These are phyloP conservation scores for Cyberlindnera bimundalis DNA, from an alignment of 805 yeast genomes.

Conservation along the genomic window DNA sequence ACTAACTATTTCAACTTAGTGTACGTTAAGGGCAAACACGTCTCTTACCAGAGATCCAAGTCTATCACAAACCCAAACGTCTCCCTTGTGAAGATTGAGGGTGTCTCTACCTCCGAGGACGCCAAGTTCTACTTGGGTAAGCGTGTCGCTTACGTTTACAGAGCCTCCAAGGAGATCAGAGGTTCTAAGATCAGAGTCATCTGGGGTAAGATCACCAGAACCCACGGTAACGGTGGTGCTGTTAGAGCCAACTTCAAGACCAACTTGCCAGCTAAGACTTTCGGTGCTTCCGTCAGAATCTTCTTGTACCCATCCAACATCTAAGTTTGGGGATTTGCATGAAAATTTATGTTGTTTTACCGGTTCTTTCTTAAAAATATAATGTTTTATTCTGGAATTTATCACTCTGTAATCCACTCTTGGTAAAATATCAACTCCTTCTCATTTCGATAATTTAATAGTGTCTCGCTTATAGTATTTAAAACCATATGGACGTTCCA, in stretches of 20 bases:
- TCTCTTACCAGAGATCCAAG: constrained; percentile 99
- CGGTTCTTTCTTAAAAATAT: constrained; percentile 19
- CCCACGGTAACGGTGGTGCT: constrained; percentile 98
- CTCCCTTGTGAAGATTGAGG: constrained; percentile 95
- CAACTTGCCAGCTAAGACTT: constrained; percentile 99
- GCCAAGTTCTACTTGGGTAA: constrained; percentile 99
- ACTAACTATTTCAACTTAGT: too few species aligned
- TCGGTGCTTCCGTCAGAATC: constrained; percentile 99
- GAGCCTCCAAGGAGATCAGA: constrained; percentile 96
- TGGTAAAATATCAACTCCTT: too few species aligned
- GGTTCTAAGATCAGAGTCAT: constrained; percentile 99
- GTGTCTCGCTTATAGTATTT: too few species aligned
- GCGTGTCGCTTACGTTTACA: constrained; percentile 99
- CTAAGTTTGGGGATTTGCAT: constrained; percentile 44
- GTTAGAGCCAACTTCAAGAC: constrained; percentile 99
- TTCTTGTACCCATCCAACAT: constrained; percentile 99
- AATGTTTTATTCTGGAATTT: constrained; percentile 15
- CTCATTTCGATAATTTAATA: too few species aligned
- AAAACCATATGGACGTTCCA: too few species aligned
- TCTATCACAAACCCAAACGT: constrained; percentile 96
- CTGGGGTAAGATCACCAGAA: constrained; percentile 99
- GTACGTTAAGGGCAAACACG: constrained; percentile 99
- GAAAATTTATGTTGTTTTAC: constrained; percentile 19
- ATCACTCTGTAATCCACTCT: too few species aligned
- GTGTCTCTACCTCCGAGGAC: constrained; percentile 86